phyloP scores from a whole-genome alignment of 768 basidiomycete species.

The Saitozyma sp. region DNA sequence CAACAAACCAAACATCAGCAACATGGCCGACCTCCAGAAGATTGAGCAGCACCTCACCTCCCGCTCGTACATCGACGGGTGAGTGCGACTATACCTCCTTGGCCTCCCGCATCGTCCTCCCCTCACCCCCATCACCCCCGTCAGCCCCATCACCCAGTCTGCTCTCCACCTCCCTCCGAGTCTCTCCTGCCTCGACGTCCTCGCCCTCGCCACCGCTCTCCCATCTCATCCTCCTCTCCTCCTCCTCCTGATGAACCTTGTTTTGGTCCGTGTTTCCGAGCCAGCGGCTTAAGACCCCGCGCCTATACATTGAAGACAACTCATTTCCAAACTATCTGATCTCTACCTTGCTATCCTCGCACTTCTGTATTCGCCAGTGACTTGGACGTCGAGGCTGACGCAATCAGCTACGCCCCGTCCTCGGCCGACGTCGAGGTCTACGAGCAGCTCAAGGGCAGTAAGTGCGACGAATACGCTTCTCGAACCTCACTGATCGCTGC shows the following conservation, averaged over 20 bases:
- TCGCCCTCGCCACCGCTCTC: no score
- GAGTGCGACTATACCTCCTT: conserved; percentile 17
- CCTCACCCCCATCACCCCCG: conserved; percentile 3
- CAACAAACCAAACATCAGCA: conserved; percentile 2
- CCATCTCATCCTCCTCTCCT: conserved; percentile 2
- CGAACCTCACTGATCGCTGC: background rate
- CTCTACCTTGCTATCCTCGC: background rate
- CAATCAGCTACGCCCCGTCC: conserved; percentile 39
- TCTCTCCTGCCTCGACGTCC: no score
- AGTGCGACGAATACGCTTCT: conserved; percentile 3
- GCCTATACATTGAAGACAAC: conserved; percentile 50
- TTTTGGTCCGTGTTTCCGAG: conserved; percentile 56
- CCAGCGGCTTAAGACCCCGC: conserved; percentile 53
- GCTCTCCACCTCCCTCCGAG: no score
- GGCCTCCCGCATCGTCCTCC: background rate
- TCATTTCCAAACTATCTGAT: conserved; percentile 52
- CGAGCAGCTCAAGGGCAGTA: conserved; percentile 32
- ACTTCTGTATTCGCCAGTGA: background rate
- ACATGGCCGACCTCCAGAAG: conserved; percentile 54
- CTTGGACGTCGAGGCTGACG: conserved; percentile 11
- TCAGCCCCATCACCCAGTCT: background rate
- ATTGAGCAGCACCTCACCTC: conserved; percentile 84
- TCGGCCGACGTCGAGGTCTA: conserved; percentile 49
- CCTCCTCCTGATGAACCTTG: conserved; percentile 46
- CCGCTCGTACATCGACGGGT: conserved; percentile 53